These are phyloP conservation scores for Scleroderma citrinum DNA, from an alignment of 768 basidiomycete species.

Conservation along the genomic window DNA sequence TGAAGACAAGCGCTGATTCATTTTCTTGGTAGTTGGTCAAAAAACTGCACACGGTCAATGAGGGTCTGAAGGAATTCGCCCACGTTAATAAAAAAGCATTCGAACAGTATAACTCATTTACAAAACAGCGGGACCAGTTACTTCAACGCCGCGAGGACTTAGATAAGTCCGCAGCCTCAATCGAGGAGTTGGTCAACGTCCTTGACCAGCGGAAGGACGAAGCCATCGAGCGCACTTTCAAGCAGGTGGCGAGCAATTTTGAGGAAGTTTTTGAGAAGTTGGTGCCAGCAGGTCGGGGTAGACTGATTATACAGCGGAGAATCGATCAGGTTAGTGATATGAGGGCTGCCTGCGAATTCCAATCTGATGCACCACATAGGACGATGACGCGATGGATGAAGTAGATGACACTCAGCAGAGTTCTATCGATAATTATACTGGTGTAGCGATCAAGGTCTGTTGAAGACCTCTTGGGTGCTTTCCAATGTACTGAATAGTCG, in stretches of 20 bases:
- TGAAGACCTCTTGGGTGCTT: not conserved
- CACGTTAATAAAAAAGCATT: constrained; percentile 99
- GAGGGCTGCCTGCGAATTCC: not conserved
- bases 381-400: constrained; percentile 65
- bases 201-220: constrained; percentile 97
- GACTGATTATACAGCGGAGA: constrained; percentile 87
- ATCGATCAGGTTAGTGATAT: constrained; percentile 62
- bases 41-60: constrained; percentile 88
- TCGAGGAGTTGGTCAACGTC: constrained; percentile 88
- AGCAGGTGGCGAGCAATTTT: constrained; percentile 95
- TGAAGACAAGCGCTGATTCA: constrained; percentile 1
- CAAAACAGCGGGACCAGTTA: constrained; percentile 93
- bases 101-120: constrained; percentile 97
- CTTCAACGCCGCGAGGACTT: constrained; percentile 83
- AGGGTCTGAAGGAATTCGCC: constrained; percentile 90
- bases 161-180: constrained; percentile 83
- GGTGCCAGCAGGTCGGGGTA: constrained; percentile 88
- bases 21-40: constrained; percentile 68
- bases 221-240: constrained; percentile 97
- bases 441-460: constrained; percentile 86
- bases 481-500: not conserved
- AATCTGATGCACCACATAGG: constrained; percentile 32
- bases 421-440: constrained; percentile 90
- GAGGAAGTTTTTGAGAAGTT: constrained; percentile 95
- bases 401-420: constrained; percentile 68